A percentile compares a stretch with the other conserved stretches of the same genome.
phyloP scores from a whole-genome alignment of 2,329 filamentous ascomycete genomes.

The Claviceps sp. region DNA sequence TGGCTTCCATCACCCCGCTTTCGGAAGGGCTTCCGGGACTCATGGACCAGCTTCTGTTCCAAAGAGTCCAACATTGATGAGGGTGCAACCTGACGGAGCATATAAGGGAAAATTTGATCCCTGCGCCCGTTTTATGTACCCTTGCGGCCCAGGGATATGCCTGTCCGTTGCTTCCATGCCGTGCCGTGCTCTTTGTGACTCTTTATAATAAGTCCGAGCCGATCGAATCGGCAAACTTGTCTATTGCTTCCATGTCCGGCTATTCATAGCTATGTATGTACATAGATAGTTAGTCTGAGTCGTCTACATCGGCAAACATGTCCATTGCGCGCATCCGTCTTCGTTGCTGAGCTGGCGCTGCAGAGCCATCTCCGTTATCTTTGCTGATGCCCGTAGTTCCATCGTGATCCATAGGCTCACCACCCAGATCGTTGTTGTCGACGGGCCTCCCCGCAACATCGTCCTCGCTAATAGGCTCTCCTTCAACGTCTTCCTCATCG shows the following conservation, averaged over 20 bases:
- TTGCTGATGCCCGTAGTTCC: constrained; percentile 21
- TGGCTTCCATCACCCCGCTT: too few relatives aligned
- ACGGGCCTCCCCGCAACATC: constrained; percentile 22
- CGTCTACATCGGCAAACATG: constrained; percentile 75
- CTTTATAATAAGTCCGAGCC: constrained; percentile 15
- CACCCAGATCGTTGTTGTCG: constrained; percentile 28
- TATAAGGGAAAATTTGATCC: too few relatives aligned
- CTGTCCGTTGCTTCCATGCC: background rate
- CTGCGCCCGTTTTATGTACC: too few relatives aligned
- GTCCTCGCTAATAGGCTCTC: constrained; percentile 17
- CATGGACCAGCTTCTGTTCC: too few relatives aligned
- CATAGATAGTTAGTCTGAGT: constrained; percentile 12
- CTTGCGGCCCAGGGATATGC: too few relatives aligned
- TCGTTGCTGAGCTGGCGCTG: constrained; percentile 24
- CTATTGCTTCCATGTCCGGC: background rate
- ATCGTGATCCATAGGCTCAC: constrained; percentile 30
- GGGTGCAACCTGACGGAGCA: too few relatives aligned
- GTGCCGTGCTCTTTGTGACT: background rate
- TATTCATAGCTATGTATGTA: background rate
- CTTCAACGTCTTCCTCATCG: constrained; percentile 6
- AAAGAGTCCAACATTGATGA: too few relatives aligned
- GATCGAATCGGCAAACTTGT: constrained; percentile 61
- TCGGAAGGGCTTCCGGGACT: too few relatives aligned
- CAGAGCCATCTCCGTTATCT: constrained; percentile 18
- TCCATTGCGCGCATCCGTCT: constrained; percentile 65